Percentiles rank a stretch among this genome's conserved stretches.
Conservation (phyloP, 1,284 basidiomycete genomes). For the Cryptococcus sp. region DNA sequence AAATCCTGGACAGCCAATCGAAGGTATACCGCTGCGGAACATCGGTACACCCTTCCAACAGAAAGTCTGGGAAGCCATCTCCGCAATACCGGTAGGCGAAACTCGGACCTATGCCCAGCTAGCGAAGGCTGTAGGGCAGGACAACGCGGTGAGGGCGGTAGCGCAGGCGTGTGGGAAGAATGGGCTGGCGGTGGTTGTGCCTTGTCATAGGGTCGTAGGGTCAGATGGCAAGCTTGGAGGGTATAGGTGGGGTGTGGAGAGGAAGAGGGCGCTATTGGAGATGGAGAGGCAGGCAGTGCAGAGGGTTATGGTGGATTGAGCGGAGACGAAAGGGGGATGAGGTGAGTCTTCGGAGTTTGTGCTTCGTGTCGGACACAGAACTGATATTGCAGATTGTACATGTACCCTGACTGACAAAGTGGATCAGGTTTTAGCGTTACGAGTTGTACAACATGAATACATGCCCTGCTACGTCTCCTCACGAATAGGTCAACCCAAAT, state of each 20-base stretch:
- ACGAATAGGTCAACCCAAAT: too few relatives aligned
- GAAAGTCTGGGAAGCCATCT: constrained; percentile 4
- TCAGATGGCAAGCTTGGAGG: constrained; percentile 1
- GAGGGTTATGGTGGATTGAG: too few relatives aligned
- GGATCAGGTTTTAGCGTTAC: too few relatives aligned
- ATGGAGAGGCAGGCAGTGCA: not conserved
- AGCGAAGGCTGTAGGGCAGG: not conserved
- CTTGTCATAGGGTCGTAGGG: constrained; percentile 4
- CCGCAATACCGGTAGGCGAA: constrained; percentile 2
- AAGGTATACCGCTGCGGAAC: not conserved
- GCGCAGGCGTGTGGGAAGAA: constrained; percentile 6
- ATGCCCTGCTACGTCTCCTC: too few relatives aligned
- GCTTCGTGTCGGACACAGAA: too few relatives aligned
- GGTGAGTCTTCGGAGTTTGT: too few relatives aligned
- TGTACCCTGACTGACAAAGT: too few relatives aligned
- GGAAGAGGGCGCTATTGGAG: constrained; percentile 3
- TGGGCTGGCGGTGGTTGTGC: not conserved
- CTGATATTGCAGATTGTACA: too few relatives aligned
- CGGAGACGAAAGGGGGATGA: too few relatives aligned
- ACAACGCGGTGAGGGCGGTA: not conserved
- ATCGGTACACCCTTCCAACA: constrained; percentile 1
- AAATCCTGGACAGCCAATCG: not conserved
- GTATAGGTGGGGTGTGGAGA: constrained; percentile 6
- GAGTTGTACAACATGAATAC: too few relatives aligned
- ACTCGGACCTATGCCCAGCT: constrained; percentile 3